Conservation (phyloP, 306 rosid species). For the Styphnolobium japonicum region DNA sequence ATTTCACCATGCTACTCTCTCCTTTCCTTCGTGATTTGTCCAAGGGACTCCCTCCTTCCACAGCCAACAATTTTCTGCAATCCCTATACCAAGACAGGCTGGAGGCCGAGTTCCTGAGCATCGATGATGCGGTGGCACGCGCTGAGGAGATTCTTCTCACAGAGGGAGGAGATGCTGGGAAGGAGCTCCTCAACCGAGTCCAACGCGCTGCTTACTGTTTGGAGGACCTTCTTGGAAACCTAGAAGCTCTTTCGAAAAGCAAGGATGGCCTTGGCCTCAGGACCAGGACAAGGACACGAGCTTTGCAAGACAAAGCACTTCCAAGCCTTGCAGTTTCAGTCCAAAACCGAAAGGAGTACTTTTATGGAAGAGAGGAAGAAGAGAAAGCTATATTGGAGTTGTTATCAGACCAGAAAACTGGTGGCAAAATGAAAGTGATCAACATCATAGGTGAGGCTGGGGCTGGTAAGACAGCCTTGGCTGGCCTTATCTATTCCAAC, state of each 20-base stretch:
- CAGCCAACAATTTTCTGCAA: no score
- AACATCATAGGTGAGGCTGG: neutral
- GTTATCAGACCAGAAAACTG: neutral
- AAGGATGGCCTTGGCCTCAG: constrained; percentile 37
- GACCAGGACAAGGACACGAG: neutral
- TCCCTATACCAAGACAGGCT: no score
- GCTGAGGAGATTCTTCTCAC: no score
- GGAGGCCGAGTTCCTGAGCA: no score
- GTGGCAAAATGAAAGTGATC: neutral
- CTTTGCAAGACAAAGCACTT: neutral
- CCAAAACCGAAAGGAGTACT: constrained; percentile 29
- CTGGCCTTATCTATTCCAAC: neutral
- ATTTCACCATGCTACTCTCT: no score
- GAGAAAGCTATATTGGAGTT: neutral
- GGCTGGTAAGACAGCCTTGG: constrained; percentile 32
- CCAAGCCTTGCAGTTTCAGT: neutral
- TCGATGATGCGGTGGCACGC: no score
- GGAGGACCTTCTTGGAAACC: constrained; percentile 13
- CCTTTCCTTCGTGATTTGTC: no score
- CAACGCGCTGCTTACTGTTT: neutral
- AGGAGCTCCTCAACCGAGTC: no score
- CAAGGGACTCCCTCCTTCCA: no score
- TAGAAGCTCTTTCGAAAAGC: constrained; percentile 26
- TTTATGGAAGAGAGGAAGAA: constrained; percentile 19
- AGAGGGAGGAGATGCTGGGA: no score